A percentile compares a stretch with the other conserved stretches of the same genome.
Conservation (phyloP, 768 basidiomycete genomes). For the Hericium erinaceus region DNA sequence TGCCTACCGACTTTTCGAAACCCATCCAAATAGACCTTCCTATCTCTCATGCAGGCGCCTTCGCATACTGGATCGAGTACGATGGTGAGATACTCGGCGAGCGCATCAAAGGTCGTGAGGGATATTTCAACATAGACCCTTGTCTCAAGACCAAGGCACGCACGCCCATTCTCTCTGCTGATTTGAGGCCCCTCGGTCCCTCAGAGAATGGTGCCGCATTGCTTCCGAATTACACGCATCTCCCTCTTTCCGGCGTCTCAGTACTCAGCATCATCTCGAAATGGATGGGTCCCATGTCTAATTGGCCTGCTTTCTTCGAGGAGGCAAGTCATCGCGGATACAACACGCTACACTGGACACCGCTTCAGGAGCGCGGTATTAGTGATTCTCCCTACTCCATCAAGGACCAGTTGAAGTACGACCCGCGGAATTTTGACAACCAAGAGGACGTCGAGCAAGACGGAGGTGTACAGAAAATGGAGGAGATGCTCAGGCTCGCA, state of each 20-base stretch:
- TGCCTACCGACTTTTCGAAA: conserved; percentile 81
- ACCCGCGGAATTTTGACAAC: conserved; percentile 56
- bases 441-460: conserved; percentile 28
- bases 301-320: conserved; percentile 74
- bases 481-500: conserved; percentile 58
- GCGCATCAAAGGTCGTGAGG: conserved; percentile 74
- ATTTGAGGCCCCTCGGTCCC: conserved; percentile 42
- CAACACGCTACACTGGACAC: conserved; percentile 97
- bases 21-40: conserved; percentile 91
- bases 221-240: conserved; percentile 42
- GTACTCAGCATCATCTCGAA: conserved; percentile 91
- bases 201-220: conserved; percentile 43
- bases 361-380: conserved; percentile 83
- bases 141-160: conserved; percentile 70
- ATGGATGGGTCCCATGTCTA: conserved; percentile 85
- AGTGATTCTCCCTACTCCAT: conserved; percentile 94
- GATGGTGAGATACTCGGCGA: conserved; percentile 49
- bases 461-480: conserved; percentile 47
- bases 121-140: conserved; percentile 96
- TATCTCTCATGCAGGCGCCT: conserved; percentile 94
- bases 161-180: conserved; percentile 56
- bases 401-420: conserved; percentile 76
- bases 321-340: conserved; percentile 88
- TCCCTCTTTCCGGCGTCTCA: conserved; percentile 82
- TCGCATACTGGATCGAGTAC: conserved; percentile 92